phyloP scores from a whole-genome alignment of 2,329 filamentous ascomycete genomes.

The Colletotrichum cordylinicola region DNA sequence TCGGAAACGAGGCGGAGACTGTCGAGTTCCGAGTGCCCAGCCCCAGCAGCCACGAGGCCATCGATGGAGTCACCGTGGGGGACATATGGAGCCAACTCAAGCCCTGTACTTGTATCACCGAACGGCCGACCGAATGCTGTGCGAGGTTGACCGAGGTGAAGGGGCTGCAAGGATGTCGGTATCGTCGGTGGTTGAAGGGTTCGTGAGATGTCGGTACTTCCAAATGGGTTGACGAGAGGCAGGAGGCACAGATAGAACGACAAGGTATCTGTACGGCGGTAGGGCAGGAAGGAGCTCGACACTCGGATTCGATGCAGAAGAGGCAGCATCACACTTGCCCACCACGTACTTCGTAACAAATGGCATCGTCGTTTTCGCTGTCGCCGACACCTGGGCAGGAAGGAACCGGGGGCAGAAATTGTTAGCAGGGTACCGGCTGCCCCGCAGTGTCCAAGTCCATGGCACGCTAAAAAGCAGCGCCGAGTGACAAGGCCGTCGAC shows the following conservation, averaged over 20 bases:
- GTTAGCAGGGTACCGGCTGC: conserved; percentile 11
- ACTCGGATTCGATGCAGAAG: neutral
- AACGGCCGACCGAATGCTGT: neutral
- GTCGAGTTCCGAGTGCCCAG: neutral
- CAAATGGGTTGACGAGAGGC: neutral
- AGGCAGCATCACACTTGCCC: neutral
- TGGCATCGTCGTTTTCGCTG: neutral
- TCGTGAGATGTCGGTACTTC: neutral
- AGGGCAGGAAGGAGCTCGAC: neutral
- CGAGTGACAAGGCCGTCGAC: neutral
- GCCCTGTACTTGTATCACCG: neutral
- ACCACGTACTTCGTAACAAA: neutral
- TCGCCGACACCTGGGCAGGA: neutral
- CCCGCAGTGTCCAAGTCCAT: conserved; percentile 18
- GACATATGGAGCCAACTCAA: neutral
- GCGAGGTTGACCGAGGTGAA: neutral
- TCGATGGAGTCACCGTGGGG: conserved; percentile 6
- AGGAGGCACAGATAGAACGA: neutral
- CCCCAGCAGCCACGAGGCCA: conserved; percentile 10
- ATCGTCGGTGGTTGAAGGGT: neutral
- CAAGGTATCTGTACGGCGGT: too few relatives aligned
- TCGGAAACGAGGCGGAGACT: conserved; percentile 2
- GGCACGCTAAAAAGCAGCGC: conserved; percentile 3
- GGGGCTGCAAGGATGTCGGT: neutral
- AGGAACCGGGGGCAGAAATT: neutral